These are phyloP conservation scores for Citrullus mucosospermus DNA, from an alignment of 306 rosid species.

Conservation along the genomic window DNA sequence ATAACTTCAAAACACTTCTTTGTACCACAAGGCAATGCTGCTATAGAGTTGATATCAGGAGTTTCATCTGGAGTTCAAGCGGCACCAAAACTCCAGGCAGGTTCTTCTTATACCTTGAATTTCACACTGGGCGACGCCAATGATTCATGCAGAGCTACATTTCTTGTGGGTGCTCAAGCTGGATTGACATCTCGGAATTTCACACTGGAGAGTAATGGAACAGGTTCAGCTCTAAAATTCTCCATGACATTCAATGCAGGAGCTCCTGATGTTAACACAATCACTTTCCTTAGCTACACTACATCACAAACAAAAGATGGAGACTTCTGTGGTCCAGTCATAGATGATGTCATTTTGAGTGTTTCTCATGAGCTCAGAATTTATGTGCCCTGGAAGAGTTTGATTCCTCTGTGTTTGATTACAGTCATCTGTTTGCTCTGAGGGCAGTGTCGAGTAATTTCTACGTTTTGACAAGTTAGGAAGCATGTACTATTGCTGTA, in stretches of 20 bases:
- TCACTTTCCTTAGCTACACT: constrained; percentile 17
- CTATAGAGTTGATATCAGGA: constrained; percentile 20
- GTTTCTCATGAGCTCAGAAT: constrained; percentile 12
- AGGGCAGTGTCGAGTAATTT: not conserved
- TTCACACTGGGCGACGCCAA: constrained; percentile 27
- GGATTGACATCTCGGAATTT: constrained; percentile 21
- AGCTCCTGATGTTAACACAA: not conserved
- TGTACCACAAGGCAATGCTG: constrained; percentile 25
- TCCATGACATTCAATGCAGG: constrained; percentile 15
- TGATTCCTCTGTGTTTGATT: constrained; percentile 10
- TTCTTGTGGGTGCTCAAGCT: constrained; percentile 15
- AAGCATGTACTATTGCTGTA: not conserved
- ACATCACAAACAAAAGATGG: constrained; percentile 20
- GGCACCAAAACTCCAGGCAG: constrained; percentile 9
- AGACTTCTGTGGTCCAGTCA: constrained; percentile 21
- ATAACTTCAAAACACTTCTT: constrained; percentile 19
- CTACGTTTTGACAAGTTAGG: not conserved
- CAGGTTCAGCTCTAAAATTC: constrained; percentile 20
- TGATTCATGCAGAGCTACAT: constrained; percentile 13
- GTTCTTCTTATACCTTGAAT: constrained; percentile 13
- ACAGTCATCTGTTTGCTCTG: not conserved
- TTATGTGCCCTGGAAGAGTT: not conserved
- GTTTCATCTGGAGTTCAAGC: constrained; percentile 22
- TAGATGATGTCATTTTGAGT: constrained; percentile 20
- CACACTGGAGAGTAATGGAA: constrained; percentile 19